Conservation (phyloP, 1,284 basidiomycete genomes). For the Irpex rosettiformis region DNA sequence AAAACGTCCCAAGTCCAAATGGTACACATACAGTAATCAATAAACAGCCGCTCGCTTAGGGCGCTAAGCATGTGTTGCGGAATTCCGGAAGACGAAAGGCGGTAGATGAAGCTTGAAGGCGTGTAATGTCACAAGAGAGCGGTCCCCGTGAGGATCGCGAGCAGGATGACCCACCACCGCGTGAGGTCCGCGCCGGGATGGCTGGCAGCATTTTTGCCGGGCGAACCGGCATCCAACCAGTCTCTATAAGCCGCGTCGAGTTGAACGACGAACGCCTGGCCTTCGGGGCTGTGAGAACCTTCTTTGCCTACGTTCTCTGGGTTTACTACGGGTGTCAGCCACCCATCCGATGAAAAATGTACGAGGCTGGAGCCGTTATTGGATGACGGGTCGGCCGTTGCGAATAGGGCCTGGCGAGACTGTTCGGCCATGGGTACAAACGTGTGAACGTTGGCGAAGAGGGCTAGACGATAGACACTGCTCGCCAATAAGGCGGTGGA, state of each 20-base stretch:
- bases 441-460: conserved; percentile 36
- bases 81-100: background rate
- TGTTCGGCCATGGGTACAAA: conserved; percentile 54
- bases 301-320: conserved; percentile 37
- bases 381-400: conserved; percentile 16
- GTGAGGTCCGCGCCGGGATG: background rate
- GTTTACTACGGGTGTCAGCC: conserved; percentile 52
- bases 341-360: conserved; percentile 53
- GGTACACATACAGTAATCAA: background rate
- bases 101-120: no score
- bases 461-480: conserved; percentile 68
- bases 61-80: background rate
- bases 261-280: conserved; percentile 53
- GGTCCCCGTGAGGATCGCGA: background rate
- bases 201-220: conserved; percentile 27
- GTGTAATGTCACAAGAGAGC: background rate
- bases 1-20: background rate
- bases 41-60: background rate
- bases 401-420: conserved; percentile 47
- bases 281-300: conserved; percentile 41
- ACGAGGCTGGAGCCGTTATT: conserved; percentile 21
- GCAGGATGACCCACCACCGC: conserved; percentile 1
- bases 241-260: conserved; percentile 51
- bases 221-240: conserved; percentile 38
- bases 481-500: conserved; percentile 76